These are phyloP conservation scores for Marasmius oreades DNA, from an alignment of 1,284 basidiomycete genomes.

Conservation along the genomic window DNA sequence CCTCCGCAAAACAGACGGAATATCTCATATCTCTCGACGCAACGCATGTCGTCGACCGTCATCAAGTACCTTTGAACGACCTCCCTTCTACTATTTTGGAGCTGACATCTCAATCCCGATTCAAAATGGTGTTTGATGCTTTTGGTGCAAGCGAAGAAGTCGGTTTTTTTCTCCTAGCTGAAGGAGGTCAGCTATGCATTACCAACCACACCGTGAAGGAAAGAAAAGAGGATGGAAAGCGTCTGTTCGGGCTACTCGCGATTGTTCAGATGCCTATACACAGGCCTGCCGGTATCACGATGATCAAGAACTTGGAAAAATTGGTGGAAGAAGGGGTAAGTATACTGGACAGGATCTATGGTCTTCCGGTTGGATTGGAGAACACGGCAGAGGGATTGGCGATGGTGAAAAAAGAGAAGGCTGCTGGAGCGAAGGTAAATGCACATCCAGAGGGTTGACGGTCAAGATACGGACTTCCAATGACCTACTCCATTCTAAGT, in stretches of 20 bases:
- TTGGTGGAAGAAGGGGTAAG: constrained; percentile 17
- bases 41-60: constrained; percentile 10
- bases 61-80: neutral
- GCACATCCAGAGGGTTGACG: constrained; percentile 5
- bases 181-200: constrained; percentile 11
- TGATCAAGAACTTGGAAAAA: constrained; percentile 14
- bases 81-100: neutral
- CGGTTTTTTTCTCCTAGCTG: constrained; percentile 14
- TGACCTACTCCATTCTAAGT: no score
- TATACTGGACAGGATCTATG: constrained; percentile 14
- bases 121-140: constrained; percentile 2
- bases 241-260: neutral
- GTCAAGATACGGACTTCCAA: no score
- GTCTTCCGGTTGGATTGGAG: constrained; percentile 13
- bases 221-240: neutral
- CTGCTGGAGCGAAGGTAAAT: constrained; percentile 15
- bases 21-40: constrained; percentile 6
- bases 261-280: neutral
- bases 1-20: neutral
- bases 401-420: constrained; percentile 11
- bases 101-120: neutral
- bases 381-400: constrained; percentile 14
- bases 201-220: constrained; percentile 13
- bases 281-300: constrained; percentile 5
- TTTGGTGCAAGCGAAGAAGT: constrained; percentile 7